Evolutionary conservation across 257 asterid genomes (phyloP).

Genomic region (Scutellaria baicalensis): DNA sequence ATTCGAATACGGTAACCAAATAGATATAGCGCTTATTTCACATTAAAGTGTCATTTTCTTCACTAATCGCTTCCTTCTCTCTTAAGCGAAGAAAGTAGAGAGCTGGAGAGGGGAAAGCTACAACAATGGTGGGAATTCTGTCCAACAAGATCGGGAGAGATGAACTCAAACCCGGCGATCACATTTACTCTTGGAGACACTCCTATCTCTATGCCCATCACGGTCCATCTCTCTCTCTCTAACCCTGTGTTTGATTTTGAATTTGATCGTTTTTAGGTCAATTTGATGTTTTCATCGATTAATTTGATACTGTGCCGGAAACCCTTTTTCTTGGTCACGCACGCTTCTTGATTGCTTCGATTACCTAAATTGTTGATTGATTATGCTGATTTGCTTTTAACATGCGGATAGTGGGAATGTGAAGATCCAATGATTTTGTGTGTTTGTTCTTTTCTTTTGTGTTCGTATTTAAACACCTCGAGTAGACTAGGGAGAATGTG

Average conservation of each 20-base stretch:
- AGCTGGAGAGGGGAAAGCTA: neutral
- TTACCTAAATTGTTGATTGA: neutral
- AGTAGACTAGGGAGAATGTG: neutral
- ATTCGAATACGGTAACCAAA: too few relatives aligned
- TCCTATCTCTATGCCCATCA: constrained; percentile 79
- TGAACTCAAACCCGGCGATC: constrained; percentile 72
- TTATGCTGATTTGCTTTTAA: neutral
- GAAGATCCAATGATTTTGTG: neutral
- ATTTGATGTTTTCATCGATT: neutral
- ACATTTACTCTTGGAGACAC: constrained; percentile 84
- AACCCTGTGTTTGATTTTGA: neutral
- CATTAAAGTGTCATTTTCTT: neutral
- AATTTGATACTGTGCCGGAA: neutral
- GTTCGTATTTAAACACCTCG: neutral
- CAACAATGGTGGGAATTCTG: constrained; percentile 41
- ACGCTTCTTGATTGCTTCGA: neutral
- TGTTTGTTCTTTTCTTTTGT: neutral
- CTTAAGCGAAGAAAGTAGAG: neutral
- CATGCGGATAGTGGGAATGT: neutral
- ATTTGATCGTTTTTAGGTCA: neutral
- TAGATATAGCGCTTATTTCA: too few relatives aligned
- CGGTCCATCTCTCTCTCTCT: constrained; percentile 26
- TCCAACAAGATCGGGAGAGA: constrained; percentile 58
- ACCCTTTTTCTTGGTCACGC: neutral
- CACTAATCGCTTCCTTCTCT: neutral